These are phyloP conservation scores for Lenwebbia sp. DNA, from an alignment of 345 rosid genomes.

Conservation along the genomic window DNA sequence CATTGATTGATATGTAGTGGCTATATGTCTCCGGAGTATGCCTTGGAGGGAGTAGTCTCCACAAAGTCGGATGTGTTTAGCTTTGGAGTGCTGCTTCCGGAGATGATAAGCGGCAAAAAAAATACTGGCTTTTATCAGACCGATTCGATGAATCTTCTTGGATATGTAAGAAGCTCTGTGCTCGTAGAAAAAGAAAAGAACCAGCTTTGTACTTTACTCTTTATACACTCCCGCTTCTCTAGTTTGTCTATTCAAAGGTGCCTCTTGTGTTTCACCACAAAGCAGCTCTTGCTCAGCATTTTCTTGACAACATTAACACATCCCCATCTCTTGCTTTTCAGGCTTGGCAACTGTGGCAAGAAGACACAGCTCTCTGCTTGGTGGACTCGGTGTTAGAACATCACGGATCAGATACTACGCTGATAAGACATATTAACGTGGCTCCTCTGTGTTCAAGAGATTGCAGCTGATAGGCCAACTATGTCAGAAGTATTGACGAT, in stretches of 20 bases:
- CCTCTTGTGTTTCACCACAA: neutral
- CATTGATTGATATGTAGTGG: neutral
- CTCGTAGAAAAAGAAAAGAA: neutral
- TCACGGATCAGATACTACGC: neutral
- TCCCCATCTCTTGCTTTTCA: neutral
- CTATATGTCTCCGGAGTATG: constrained; percentile 14
- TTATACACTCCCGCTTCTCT: neutral
- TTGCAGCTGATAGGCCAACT: constrained; percentile 6
- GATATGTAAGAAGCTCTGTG: constrained; percentile 2
- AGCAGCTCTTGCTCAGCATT: neutral
- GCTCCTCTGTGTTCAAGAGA: constrained; percentile 7
- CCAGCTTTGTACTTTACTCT: neutral
- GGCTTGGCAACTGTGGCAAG: constrained; percentile 22
- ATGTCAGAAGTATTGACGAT: constrained; percentile 12
- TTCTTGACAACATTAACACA: neutral
- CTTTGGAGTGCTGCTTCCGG: constrained; percentile 11
- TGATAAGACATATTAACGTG: neutral
- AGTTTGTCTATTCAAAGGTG: no score
- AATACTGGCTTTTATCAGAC: constrained; percentile 11
- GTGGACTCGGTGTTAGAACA: neutral
- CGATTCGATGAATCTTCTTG: constrained; percentile 12
- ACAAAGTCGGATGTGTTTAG: constrained; percentile 16
- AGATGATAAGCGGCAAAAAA: constrained; percentile 9
- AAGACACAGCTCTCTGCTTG: constrained; percentile 2
- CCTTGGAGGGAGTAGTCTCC: constrained; percentile 8